These are phyloP conservation scores for Lentinus brumalis DNA, from an alignment of 768 basidiomycete genomes.

Conservation along the genomic window DNA sequence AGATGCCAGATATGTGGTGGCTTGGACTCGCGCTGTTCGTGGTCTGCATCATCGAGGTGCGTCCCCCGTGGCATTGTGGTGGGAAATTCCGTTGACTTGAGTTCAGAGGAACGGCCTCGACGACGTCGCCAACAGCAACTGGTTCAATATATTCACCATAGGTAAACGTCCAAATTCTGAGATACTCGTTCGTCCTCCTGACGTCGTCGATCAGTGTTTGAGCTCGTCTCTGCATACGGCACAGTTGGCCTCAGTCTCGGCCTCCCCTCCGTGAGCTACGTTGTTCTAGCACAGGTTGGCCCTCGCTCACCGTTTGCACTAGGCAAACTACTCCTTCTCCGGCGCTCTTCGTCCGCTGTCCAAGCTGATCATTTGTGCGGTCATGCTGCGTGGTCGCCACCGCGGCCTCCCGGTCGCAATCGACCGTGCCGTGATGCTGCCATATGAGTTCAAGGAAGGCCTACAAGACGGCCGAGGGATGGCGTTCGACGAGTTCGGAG, in stretches of 20 bases:
- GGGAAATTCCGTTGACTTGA: slow-evolving; percentile 30
- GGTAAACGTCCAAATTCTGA: slow-evolving; percentile 45
- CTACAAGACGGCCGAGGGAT: slow-evolving; percentile 3
- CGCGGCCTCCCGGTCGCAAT: slow-evolving; percentile 87
- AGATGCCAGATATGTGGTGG: slow-evolving; percentile 92
- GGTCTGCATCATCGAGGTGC: slow-evolving; percentile 91
- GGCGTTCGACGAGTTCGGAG: slow-evolving; percentile 1
- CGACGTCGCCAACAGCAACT: slow-evolving; percentile 51
- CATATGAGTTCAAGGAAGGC: slow-evolving; percentile 37
- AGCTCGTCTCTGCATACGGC: slow-evolving; percentile 86
- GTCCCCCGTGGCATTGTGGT: slow-evolving; percentile 20
- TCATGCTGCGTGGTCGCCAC: slow-evolving; percentile 95
- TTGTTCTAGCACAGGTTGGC: too few relatives aligned
- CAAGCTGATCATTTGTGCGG: slow-evolving; percentile 81
- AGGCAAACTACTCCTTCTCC: slow-evolving; percentile 83
- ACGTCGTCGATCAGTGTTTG: slow-evolving; percentile 60
- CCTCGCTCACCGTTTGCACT: not conserved
- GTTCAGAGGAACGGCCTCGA: slow-evolving; percentile 59
- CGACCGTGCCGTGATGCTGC: slow-evolving; percentile 84
- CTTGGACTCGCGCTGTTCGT: slow-evolving; percentile 81
- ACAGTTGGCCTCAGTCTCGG: slow-evolving; percentile 90
- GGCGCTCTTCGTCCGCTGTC: slow-evolving; percentile 80
- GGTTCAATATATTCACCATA: slow-evolving; percentile 87
- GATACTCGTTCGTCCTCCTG: not conserved
- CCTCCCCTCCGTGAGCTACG: slow-evolving; percentile 63